Conservation (phyloP, 306 rosid genomes). For the Parietaria judaica region DNA sequence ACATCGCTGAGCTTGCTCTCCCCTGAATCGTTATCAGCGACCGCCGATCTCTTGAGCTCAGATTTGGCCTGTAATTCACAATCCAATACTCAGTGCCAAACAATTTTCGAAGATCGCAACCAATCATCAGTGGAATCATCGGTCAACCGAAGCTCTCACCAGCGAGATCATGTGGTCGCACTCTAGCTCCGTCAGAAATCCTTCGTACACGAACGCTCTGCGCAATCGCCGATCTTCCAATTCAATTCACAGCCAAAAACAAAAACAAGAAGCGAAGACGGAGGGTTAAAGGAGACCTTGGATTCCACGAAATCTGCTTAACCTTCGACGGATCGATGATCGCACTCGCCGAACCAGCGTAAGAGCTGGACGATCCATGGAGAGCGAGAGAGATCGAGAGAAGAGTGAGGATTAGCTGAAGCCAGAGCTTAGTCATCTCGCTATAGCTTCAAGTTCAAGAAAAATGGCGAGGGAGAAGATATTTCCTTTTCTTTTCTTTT, state of each 20-base stretch:
- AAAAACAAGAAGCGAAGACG: not conserved
- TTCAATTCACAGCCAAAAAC: constrained; percentile 1
- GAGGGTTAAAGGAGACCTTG: constrained; percentile 47
- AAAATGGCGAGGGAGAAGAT: constrained; percentile 9
- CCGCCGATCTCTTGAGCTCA: constrained; percentile 93
- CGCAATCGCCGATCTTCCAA: constrained; percentile 9
- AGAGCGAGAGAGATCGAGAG: constrained; percentile 29
- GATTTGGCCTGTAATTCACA: constrained; percentile 58
- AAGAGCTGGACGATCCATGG: constrained; percentile 34
- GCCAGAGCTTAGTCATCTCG: constrained; percentile 35
- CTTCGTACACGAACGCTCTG: constrained; percentile 91
- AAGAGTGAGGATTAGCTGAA: constrained; percentile 23
- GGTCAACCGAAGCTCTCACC: constrained; percentile 37
- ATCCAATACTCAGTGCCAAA: not conserved
- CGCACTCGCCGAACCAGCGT: constrained; percentile 77
- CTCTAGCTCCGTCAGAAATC: constrained; percentile 79
- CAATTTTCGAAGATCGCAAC: not conserved
- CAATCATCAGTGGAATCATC: not conserved
- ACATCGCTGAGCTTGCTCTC: constrained; percentile 68
- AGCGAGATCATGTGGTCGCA: constrained; percentile 88
- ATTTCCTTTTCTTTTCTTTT: constrained; percentile 1
- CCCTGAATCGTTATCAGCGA: constrained; percentile 74
- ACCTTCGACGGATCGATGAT: constrained; percentile 82
- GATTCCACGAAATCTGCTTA: constrained; percentile 88
- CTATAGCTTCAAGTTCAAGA: constrained; percentile 14